Evolutionary conservation across 305 asterid genomes (phyloP).

Genomic region (Plantago rigida): DNA sequence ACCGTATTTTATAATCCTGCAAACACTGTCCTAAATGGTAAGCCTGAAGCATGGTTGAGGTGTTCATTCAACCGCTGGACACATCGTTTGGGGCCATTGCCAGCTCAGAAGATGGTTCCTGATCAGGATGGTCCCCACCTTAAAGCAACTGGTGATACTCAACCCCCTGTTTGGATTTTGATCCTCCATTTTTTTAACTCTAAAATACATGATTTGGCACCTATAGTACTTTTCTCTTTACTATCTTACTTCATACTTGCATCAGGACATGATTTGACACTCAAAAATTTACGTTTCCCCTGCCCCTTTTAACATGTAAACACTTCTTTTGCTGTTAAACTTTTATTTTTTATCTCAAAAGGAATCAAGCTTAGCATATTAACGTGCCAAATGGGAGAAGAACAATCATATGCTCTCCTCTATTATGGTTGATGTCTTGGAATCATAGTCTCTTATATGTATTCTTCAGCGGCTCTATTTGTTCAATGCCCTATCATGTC

Average conservation of each 20-base stretch:
- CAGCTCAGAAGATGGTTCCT: conserved; percentile 79
- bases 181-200: no score
- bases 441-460: not conserved
- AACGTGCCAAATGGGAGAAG: no score
- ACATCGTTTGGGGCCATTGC: conserved; percentile 69
- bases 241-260: no score
- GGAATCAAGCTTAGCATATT: no score
- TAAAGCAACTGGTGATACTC: conserved; percentile 53
- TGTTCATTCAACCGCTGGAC: conserved; percentile 98
- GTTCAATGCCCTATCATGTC: not conserved
- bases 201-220: no score
- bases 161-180: conserved; percentile 17
- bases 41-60: conserved; percentile 91
- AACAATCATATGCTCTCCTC: not conserved
- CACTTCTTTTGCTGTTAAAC: no score
- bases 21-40: conserved; percentile 79
- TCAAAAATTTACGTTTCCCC: no score
- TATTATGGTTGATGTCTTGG: no score
- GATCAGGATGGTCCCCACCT: conserved; percentile 61
- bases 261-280: no score
- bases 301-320: no score
- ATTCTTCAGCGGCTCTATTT: not conserved
- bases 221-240: no score
- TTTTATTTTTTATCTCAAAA: no score
- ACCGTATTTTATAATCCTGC: conserved; percentile 75